Base-by-base conservation (phyloP, 225 moss, liverwort and hornwort genomes). In the Pseudisothecium myosuroides region DNA sequence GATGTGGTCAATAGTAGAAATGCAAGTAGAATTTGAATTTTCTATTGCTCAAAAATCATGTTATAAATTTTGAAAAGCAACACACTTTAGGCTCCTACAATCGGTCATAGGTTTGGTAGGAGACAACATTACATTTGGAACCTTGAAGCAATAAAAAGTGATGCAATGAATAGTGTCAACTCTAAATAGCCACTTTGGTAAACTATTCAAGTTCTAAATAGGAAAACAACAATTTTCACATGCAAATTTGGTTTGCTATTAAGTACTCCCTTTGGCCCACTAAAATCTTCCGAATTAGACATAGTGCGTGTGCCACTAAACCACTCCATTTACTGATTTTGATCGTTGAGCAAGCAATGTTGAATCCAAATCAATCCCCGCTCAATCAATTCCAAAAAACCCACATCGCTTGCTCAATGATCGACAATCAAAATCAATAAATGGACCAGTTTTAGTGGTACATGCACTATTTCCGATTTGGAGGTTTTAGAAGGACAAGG, bases 161-260 rank as follows among this genome's bases (percentile, higher is more conserved):
- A 77, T 77, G 34, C 7, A 77, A 37, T 36, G 6, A 77, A 14
- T 50, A 75, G 0, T 2, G 0, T 0, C 8, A 37, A 8, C 3
- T 2, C 1, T 23, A 36, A 37, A 14, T 77, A 77, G 21, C 3
- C 54, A 23, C 9, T 55, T 54, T 37, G 9, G 7, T 37, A 54
- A 77, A 54, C 5, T 22, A 77, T 3, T 24, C 6, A 77, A 37
- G 9, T 77, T 77, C 6, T 23, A 55, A 37, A 36, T 54, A 55
- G 2, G 2, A 24, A 9, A 36, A 0, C 9, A 0, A 37, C 4
- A 1, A 21, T 21, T 52, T 64, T 77, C 2, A 54, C 14, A 37
- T 54, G 15, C 8, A 77, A 5, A 77, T 77, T 54, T 76, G 22
- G 5, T 20, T 50, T 32, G 32, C 34, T 50, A 76, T 20, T 32